phyloP scores from a whole-genome alignment of 2,329 filamentous ascomycete species.

The Falciphora oryzae region DNA sequence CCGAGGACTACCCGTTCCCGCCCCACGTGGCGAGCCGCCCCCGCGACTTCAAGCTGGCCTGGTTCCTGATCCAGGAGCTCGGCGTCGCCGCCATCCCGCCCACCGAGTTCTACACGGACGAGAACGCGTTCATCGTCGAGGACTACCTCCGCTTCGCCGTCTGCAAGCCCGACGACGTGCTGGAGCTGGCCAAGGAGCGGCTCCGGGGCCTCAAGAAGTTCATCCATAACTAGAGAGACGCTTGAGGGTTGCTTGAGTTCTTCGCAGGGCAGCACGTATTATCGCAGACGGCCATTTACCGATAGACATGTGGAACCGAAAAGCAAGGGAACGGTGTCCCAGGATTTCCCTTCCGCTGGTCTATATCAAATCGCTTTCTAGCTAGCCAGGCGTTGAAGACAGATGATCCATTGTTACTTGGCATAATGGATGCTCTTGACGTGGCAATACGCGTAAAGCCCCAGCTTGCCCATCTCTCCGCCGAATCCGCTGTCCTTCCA shows the following conservation, averaged over 20 bases:
- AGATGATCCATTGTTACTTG: constrained; percentile 15
- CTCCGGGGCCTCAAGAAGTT: constrained; percentile 69
- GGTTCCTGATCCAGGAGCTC: constrained; percentile 96
- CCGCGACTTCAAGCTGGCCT: constrained; percentile 88
- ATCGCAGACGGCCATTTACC: not conserved
- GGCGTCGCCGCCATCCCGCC: constrained; percentile 95
- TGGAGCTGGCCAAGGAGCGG: constrained; percentile 72
- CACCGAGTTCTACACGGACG: constrained; percentile 91
- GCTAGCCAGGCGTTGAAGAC: too few species aligned
- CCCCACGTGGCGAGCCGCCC: constrained; percentile 79
- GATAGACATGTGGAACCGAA: not conserved
- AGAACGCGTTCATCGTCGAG: constrained; percentile 78
- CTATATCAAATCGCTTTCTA: not conserved
- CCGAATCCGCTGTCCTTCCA: constrained; percentile 29
- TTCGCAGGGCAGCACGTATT: too few species aligned
- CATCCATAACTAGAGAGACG: constrained; percentile 33
- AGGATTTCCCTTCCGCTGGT: not conserved
- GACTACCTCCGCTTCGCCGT: constrained; percentile 94
- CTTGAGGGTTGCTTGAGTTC: not conserved
- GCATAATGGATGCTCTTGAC: constrained; percentile 27
- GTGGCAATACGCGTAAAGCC: constrained; percentile 26
- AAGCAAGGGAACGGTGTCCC: not conserved
- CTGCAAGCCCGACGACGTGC: constrained; percentile 85
- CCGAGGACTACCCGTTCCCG: constrained; percentile 81
- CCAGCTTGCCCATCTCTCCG: constrained; percentile 30